Percentiles rank a stretch among this genome's conserved stretches.
Evolutionary conservation across 345 rosid species (phyloP).

Genomic region (Durio zibethinus): DNA sequence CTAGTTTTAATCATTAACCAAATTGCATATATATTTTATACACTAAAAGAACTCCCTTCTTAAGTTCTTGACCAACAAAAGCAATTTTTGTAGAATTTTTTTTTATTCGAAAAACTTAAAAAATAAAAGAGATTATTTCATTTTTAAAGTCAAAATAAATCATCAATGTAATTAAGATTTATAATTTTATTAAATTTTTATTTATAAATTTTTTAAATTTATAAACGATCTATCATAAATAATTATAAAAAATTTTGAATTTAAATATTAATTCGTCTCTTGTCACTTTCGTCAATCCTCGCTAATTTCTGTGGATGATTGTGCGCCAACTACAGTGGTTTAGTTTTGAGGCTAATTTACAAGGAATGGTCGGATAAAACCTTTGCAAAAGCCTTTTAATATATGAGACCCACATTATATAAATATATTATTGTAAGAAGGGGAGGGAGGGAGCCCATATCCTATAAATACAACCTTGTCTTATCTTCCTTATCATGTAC

Average conservation of each 20-base stretch:
- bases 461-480: neutral
- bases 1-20: neutral
- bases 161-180: no score
- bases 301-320: neutral
- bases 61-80: neutral
- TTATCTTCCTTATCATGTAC: neutral
- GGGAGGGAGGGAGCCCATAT: slow-evolving; percentile 4
- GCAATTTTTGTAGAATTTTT: no score
- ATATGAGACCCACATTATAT: slow-evolving; percentile 2
- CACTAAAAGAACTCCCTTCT: neutral
- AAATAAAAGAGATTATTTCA: no score
- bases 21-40: neutral
- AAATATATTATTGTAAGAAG: neutral
- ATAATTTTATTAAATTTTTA: no score
- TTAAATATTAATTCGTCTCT: no score
- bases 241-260: no score
- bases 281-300: no score
- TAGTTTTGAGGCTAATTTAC: neutral
- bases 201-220: no score
- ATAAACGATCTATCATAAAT: no score
- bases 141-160: no score
- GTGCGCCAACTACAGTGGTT: neutral
- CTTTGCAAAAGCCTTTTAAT: neutral
- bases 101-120: no score
- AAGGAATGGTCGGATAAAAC: slow-evolving; percentile 18